Percentiles rank a stretch among this genome's conserved stretches.
Evolutionary conservation across 2,329 filamentous ascomycete species (phyloP).

Genomic region (Leptographium wingfieldii): DNA sequence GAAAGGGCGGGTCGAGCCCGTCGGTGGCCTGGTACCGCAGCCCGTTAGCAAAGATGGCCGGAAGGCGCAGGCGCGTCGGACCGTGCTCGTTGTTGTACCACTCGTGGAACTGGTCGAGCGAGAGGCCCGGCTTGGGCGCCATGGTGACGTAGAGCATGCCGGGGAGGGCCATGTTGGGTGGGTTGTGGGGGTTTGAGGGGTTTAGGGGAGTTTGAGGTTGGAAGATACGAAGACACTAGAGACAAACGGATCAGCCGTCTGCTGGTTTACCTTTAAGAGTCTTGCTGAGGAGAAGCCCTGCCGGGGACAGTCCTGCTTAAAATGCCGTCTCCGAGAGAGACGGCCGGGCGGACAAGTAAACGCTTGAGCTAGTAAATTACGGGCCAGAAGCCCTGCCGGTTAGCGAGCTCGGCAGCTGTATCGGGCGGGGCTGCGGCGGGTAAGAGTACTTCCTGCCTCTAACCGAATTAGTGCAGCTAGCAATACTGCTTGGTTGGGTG

Average conservation of each 20-base stretch:
- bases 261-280: too few species aligned
- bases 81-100: conserved; percentile 95
- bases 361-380: too few species aligned
- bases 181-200: not conserved
- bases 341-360: too few species aligned
- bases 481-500: not conserved
- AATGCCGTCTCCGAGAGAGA: too few species aligned
- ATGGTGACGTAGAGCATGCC: conserved; percentile 80
- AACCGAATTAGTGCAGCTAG: not conserved
- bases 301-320: too few species aligned
- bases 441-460: conserved; percentile 8
- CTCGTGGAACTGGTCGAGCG: conserved; percentile 65
- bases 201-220: not conserved
- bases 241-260: too few species aligned
- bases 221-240: too few species aligned
- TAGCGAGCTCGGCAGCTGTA: conserved; percentile 2
- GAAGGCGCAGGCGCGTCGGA: conserved; percentile 62
- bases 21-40: conserved; percentile 66
- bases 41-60: conserved; percentile 62
- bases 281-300: too few species aligned
- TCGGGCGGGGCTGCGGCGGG: conserved; percentile 1
- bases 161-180: conserved; percentile 23
- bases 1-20: conserved; percentile 50
- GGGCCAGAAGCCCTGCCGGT: not conserved
- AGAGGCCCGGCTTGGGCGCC: conserved; percentile 57